phyloP scores from a whole-genome alignment of 179 eudicot genomes.

The Amaranthus tricolor region DNA sequence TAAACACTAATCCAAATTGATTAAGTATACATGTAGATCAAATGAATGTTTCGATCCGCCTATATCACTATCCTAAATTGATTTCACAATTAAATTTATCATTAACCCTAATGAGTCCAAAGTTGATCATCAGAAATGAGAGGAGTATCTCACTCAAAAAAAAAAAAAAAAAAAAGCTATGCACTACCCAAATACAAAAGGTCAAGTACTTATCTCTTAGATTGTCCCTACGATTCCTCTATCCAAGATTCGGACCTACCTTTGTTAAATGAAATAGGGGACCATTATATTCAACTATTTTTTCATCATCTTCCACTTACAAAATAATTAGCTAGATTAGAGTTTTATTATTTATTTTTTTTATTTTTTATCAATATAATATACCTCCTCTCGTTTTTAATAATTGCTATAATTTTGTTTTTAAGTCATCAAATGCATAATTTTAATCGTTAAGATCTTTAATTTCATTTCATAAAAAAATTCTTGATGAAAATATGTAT shows the following conservation, averaged over 20 bases:
- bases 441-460: too few species aligned
- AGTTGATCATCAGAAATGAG: background rate
- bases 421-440: too few species aligned
- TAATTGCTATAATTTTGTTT: too few species aligned
- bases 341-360: constrained; percentile 9
- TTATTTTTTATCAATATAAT: background rate
- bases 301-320: constrained; percentile 5
- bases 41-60: too few species aligned
- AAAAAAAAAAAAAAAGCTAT: background rate
- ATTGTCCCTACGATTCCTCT: constrained; percentile 5
- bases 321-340: background rate
- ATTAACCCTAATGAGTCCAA: too few species aligned
- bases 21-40: too few species aligned
- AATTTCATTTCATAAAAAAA: too few species aligned
- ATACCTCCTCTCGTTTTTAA: too few species aligned
- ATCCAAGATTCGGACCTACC: constrained; percentile 19
- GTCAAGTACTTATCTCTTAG: constrained; percentile 11
- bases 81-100: too few species aligned
- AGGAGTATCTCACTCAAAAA: background rate
- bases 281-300: background rate
- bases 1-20: too few species aligned
- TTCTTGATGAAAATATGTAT: too few species aligned
- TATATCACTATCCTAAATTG: too few species aligned
- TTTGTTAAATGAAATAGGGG: constrained; percentile 12
- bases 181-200: background rate